Percentiles rank a stretch among this genome's conserved stretches.
Conservation (phyloP, 2,329 filamentous ascomycete genomes). For the Cercospora zeina region DNA sequence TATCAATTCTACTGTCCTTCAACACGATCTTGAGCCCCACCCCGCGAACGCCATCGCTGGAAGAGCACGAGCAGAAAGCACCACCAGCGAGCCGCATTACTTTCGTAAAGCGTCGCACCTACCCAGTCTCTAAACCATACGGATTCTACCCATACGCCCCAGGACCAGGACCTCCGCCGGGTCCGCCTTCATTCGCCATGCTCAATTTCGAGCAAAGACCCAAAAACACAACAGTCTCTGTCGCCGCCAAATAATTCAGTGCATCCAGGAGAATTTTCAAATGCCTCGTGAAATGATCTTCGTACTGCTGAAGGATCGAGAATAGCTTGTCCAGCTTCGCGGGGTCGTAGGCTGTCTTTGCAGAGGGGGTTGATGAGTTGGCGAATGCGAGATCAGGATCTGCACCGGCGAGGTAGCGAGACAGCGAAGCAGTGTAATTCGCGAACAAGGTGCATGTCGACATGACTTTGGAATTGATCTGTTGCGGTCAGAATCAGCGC, state of each 20-base stretch:
- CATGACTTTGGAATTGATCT: constrained; percentile 98
- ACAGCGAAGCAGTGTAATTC: constrained; percentile 81
- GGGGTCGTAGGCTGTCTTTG: constrained; percentile 49
- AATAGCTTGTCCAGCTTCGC: constrained; percentile 71
- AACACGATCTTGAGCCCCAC: neutral
- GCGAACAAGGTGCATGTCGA: constrained; percentile 94
- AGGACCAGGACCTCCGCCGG: constrained; percentile 31
- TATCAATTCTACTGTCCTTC: neutral
- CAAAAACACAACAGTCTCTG: constrained; percentile 90
- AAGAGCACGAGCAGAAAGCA: neutral
- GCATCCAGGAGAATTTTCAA: constrained; percentile 92
- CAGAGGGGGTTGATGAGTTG: constrained; percentile 35
- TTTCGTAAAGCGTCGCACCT: neutral
- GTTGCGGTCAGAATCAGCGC: constrained; percentile 19
- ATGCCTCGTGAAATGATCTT: constrained; percentile 88
- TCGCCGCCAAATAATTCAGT: constrained; percentile 94
- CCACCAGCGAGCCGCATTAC: neutral
- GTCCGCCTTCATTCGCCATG: constrained; percentile 70
- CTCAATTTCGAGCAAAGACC: constrained; percentile 82
- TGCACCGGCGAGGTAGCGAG: constrained; percentile 77
- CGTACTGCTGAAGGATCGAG: constrained; percentile 86
- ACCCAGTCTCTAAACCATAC: neutral
- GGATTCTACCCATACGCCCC: constrained; percentile 27
- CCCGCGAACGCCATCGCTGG: constrained; percentile 13
- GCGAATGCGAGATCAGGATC: constrained; percentile 72